Conservation (phyloP, 106 monocot genomes). For the Dendrobium catenatum region DNA sequence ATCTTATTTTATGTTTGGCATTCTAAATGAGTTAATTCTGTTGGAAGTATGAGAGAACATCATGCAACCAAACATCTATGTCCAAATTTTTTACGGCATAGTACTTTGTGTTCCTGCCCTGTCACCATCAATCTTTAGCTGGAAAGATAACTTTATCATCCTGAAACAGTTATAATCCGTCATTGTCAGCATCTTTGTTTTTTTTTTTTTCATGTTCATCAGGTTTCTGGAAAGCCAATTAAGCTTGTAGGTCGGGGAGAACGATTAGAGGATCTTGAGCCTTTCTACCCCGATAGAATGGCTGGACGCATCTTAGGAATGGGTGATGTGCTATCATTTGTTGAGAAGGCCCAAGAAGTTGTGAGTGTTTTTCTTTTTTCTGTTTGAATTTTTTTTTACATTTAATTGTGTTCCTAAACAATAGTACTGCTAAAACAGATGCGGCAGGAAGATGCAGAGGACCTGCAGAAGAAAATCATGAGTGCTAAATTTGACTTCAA, state of each 20-base stretch:
- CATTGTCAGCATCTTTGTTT: neutral
- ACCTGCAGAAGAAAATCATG: conserved; percentile 95
- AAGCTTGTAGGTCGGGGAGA: conserved; percentile 95
- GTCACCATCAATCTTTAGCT: neutral
- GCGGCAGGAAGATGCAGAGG: conserved; percentile 93
- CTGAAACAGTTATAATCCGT: neutral
- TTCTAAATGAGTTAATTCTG: neutral
- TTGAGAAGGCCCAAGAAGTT: conserved; percentile 97
- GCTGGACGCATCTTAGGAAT: conserved; percentile 90
- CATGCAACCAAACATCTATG: neutral
- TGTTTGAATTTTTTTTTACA: conserved; percentile 1
- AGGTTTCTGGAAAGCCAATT: conserved; percentile 98
- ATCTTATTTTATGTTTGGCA: neutral
- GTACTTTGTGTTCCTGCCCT: neutral
- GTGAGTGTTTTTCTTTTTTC: conserved; percentile 37
- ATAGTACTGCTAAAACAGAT: conserved; percentile 40
- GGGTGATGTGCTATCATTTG: conserved; percentile 98
- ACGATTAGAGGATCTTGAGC: conserved; percentile 90
- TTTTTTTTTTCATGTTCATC: neutral
- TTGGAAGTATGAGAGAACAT: neutral
- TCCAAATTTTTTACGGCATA: neutral
- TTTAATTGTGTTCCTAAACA: neutral
- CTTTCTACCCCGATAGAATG: conserved; percentile 97
- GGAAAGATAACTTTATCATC: neutral
- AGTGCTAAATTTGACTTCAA: conserved; percentile 96